Evolutionary conservation across 2,329 filamentous ascomycete species (phyloP).

Genomic region (Tolypocladium pustulatum): DNA sequence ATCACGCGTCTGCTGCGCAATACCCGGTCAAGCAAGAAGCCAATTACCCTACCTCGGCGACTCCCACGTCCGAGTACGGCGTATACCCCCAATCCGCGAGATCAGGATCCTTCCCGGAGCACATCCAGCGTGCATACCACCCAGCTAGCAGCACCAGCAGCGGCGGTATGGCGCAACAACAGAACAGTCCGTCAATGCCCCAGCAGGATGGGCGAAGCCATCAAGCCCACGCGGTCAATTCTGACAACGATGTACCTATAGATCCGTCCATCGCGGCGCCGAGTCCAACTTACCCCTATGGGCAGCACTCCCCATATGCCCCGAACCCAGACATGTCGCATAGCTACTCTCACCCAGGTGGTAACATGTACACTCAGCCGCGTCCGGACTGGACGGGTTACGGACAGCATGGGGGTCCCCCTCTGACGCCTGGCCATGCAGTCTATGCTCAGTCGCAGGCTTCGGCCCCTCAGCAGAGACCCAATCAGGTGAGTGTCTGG

Average conservation of each 20-base stretch:
- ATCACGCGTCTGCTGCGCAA: conserved; percentile 87
- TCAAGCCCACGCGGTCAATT: conserved; percentile 70
- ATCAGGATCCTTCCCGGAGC: conserved; percentile 78
- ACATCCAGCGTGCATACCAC: conserved; percentile 77
- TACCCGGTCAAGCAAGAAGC: conserved; percentile 77
- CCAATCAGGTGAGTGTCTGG: conserved; percentile 46
- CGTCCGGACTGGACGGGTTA: conserved; percentile 70
- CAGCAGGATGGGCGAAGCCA: conserved; percentile 71
- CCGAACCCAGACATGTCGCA: conserved; percentile 80
- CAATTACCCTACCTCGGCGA: conserved; percentile 67
- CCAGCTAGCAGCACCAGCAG: conserved; percentile 61
- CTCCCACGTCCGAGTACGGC: conserved; percentile 82
- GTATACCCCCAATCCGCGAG: conserved; percentile 66
- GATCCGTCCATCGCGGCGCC: conserved; percentile 94
- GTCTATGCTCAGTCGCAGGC: conserved; percentile 47
- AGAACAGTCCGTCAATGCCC: conserved; percentile 95
- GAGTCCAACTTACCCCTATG: conserved; percentile 80
- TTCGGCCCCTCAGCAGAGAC: conserved; percentile 42
- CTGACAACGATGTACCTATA: conserved; percentile 97
- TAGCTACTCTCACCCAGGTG: conserved; percentile 53
- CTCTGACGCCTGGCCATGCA: conserved; percentile 39
- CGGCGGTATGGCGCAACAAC: conserved; percentile 90
- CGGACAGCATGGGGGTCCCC: conserved; percentile 38
- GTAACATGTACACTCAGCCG: conserved; percentile 55
- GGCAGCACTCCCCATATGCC: conserved; percentile 78